Evolutionary conservation across 257 asterid species (phyloP).

Genomic region (Salvia miltiorrhiza): DNA sequence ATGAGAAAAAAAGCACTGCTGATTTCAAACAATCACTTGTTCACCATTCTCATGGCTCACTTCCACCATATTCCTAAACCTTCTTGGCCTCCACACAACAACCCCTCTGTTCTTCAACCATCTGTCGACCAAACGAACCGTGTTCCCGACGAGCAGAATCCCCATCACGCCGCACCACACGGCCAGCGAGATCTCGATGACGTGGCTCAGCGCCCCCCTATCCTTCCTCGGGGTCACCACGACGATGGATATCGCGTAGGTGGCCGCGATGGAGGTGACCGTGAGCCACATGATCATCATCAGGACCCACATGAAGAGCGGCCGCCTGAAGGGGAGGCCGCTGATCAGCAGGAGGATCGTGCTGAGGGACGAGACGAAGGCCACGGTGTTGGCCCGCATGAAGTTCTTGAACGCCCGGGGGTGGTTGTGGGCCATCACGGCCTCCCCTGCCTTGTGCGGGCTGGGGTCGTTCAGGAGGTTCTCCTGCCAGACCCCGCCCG

Average conservation of each 20-base stretch:
- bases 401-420: slow-evolving; percentile 23
- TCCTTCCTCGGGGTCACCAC: slow-evolving; percentile 34
- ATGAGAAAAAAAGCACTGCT: too few relatives aligned
- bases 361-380: slow-evolving; percentile 52
- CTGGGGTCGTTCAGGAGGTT: too few relatives aligned
- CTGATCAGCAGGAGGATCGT: slow-evolving; percentile 52
- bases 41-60: not conserved
- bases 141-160: slow-evolving; percentile 41
- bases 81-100: slow-evolving; percentile 4
- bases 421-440: slow-evolving; percentile 41
- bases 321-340: slow-evolving; percentile 45
- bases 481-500: slow-evolving; percentile 43
- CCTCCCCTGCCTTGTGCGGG: slow-evolving; percentile 41
- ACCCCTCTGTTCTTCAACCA: slow-evolving; percentile 32
- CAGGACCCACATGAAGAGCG: slow-evolving; percentile 40
- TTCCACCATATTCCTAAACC: not conserved
- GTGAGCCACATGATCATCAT: slow-evolving; percentile 62
- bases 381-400: slow-evolving; percentile 37
- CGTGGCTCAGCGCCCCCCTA: slow-evolving; percentile 19
- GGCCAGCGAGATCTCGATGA: slow-evolving; percentile 4
- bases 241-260: slow-evolving; percentile 33
- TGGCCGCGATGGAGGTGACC: slow-evolving; percentile 34
- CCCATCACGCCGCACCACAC: slow-evolving; percentile 47
- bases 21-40: slow-evolving; percentile 9
- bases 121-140: slow-evolving; percentile 24